Evolutionary conservation across 2,329 filamentous ascomycete genomes (phyloP), one percentile per base, ranked within the genome.

Genomic region (Pestalotiopsis fici): DNA sequence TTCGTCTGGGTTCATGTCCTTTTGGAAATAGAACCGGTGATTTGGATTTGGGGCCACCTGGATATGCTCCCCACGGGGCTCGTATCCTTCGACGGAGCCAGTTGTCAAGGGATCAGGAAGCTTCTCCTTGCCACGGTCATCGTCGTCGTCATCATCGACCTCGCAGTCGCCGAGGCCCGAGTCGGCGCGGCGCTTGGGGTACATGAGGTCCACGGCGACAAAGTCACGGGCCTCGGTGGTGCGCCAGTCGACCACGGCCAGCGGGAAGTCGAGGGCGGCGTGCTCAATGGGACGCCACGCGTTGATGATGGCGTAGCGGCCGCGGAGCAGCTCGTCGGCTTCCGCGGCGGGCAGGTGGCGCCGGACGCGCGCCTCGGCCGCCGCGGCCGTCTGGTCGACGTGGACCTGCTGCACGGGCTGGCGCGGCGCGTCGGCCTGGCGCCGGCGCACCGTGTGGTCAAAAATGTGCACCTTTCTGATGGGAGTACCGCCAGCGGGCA

Each of bases 211-310:
- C 3, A 91, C 86, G 1, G 85, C 82, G 11, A 91, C 78, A 65
- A 91, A 86, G 70, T 92, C 90, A 0, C 76, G 74, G 0, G 86
- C 85, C n/a, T 74, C 72, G 0, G 88, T 90, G 1, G 83, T 85
- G 27, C 88, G 85, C 86, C 88, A 90, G 74, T 92, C 89, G 9
- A 91, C 81, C 1, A 92, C 86, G 0, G 88, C 90, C 3, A 93
- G 81, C 15, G 90, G 90, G 70, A 85, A 86, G 73, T 92, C 90
- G 0, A 83, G 82, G 2, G 89, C 89, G 0, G 87, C 79, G 73
- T 90, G 84, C 35, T 85, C 83, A 70, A 92, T 91, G 0, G 90
- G 90, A 50, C 90, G 83, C 90, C 90, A 92, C n/a, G 92, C 89
- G 69, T 93, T 92, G 76, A 92, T 88, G 73, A 92, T 87, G 74